These are phyloP conservation scores for Lablab purpureus DNA, from an alignment of 306 rosid genomes.

Conservation along the genomic window DNA sequence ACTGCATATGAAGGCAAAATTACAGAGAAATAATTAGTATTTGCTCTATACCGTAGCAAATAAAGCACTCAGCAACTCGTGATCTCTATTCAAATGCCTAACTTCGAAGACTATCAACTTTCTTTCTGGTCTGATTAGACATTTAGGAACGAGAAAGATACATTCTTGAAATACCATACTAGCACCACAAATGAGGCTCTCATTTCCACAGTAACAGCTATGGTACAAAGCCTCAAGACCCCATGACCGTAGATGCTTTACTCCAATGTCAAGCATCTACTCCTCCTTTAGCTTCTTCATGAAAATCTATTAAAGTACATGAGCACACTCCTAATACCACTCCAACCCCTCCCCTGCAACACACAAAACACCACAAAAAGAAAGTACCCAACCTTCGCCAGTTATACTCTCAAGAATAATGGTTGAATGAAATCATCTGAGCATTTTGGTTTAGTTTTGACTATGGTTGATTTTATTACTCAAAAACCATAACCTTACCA, in stretches of 20 bases:
- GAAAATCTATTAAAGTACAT: not conserved
- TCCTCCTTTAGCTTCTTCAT: not conserved
- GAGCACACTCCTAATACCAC: too few species aligned
- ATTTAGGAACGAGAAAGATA: conserved; percentile 11
- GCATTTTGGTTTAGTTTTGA: not conserved
- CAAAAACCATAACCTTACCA: not conserved
- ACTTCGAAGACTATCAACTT: conserved; percentile 9
- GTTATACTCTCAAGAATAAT: not conserved
- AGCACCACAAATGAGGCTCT: not conserved
- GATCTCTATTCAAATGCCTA: not conserved
- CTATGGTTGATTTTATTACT: not conserved
- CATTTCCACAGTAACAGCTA: not conserved
- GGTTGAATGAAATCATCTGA: not conserved
- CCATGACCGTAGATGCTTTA: not conserved
- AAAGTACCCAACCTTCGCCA: not conserved
- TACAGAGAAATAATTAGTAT: conserved; percentile 15
- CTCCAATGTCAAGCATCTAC: not conserved
- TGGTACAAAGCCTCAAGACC: not conserved
- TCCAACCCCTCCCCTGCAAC: not conserved
- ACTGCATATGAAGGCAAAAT: conserved; percentile 57
- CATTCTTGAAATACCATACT: not conserved
- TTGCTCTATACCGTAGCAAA: conserved; percentile 13
- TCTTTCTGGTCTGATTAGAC: conserved; percentile 26
- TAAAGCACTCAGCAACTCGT: conserved; percentile 23
- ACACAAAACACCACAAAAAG: not conserved